Base-by-base conservation (phyloP, 2,329 filamentous ascomycete species). In the Penicillium sp. region DNA sequence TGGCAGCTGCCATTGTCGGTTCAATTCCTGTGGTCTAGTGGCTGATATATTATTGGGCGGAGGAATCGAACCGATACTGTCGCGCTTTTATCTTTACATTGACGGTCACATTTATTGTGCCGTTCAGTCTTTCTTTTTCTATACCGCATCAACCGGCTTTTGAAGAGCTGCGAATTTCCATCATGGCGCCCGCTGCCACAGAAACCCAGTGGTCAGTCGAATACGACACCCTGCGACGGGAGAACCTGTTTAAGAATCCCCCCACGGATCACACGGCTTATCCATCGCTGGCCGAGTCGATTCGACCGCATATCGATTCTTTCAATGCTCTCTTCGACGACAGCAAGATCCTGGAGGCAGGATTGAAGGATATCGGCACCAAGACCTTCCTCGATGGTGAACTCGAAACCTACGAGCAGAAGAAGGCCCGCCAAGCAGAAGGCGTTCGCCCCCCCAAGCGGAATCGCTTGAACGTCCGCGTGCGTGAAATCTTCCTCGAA, bases 231-330 rank as follows among this genome's bases (percentile, higher is more conserved):
- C 78, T 92, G 58, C 87, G 91, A 58, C 88, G 93, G 68, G 91
- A 99, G 70, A 84, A 90, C 51, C 88, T 99, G 23, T 99, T 99
- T 75, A 83, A 85, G 68, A 87, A 95, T 65, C 93, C 94, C 19
- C 93, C 94, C 0, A 88, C 85, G 69, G 92, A 97, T 72, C 88
- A 86, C 66, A 89, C 89, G 10, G 91, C 93, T 58, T 97, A 96
- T 71, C 94, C 94, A 15, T 84, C 89, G 23, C 85, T 99, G 47
- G 88, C 92, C 68, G 84, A 84, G 60, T 90, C 93, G n/a, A 87
- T 97, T 58, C 83, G 90, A 64, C 94, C 94, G 49, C 94, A 99
- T 75, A 89, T 97, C 67, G 88, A 97, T 70, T 94, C 94, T 7
- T 99, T 97, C 84, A 96, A 99, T 79, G 87, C 87, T 51, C 82